Percentiles rank a stretch among this genome's conserved stretches.
Conservation (phyloP, 2,329 filamentous ascomycete genomes). For the Clonostachys rosea region DNA sequence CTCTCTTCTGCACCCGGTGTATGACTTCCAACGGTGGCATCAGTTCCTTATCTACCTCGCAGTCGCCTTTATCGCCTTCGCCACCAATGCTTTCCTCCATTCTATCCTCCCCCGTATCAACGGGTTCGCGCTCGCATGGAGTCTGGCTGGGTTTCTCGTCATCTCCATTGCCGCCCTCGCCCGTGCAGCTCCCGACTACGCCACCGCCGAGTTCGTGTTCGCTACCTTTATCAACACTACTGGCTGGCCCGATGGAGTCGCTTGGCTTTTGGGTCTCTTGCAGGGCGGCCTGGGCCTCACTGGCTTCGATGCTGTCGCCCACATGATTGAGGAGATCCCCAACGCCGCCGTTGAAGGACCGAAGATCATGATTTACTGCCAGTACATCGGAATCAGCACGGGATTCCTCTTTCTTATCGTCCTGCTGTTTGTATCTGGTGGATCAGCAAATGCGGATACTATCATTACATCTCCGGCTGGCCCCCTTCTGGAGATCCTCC, state of each 20-base stretch:
- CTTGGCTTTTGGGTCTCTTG: slow-evolving; percentile 44
- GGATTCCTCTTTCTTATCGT: slow-evolving; percentile 59
- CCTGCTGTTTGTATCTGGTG: slow-evolving; percentile 54
- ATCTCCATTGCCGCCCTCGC: slow-evolving; percentile 67
- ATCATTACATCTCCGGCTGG: slow-evolving; percentile 52
- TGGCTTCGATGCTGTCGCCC: slow-evolving; percentile 40
- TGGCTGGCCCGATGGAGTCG: slow-evolving; percentile 42
- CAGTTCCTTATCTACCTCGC: slow-evolving; percentile 69
- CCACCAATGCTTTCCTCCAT: slow-evolving; percentile 59
- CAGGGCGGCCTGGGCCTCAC: slow-evolving; percentile 40
- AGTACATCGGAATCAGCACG: slow-evolving; percentile 54
- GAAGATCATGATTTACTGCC: slow-evolving; percentile 26
- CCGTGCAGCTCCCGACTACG: slow-evolving; percentile 31
- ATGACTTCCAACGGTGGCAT: slow-evolving; percentile 59
- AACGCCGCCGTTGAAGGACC: slow-evolving; percentile 19
- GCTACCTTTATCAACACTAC: slow-evolving; percentile 47
- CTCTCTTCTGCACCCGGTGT: slow-evolving; percentile 53
- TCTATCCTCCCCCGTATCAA: slow-evolving; percentile 59
- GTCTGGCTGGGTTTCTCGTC: slow-evolving; percentile 61
- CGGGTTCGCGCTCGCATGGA: slow-evolving; percentile 68
- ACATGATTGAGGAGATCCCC: slow-evolving; percentile 46
- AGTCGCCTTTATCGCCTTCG: slow-evolving; percentile 55
- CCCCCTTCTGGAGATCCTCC: slow-evolving; percentile 58
- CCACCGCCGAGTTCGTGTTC: slow-evolving; percentile 42
- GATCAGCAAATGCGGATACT: slow-evolving; percentile 15